Conservation (phyloP, 352 stramenopile species). For the Poterioochromonas sp. region DNA sequence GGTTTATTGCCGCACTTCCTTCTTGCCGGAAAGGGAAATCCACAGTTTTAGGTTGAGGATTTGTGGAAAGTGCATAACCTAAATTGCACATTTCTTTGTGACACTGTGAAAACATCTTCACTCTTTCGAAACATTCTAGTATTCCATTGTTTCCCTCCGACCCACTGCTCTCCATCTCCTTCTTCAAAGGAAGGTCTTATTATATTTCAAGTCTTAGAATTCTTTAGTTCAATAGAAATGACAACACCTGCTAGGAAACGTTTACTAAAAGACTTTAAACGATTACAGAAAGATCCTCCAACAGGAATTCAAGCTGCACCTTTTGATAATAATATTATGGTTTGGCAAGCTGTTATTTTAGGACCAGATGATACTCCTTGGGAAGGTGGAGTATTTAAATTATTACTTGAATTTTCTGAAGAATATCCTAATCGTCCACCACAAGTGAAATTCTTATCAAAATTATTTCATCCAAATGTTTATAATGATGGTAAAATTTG, state of each 20-base stretch:
- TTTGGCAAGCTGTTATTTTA: slow-evolving; percentile 66
- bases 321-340: slow-evolving; percentile 98
- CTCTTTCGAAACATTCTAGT: too few species aligned
- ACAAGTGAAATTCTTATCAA: slow-evolving; percentile 91
- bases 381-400: slow-evolving; percentile 79
- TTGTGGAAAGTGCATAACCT: too few species aligned
- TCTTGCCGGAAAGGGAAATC: too few species aligned
- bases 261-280: slow-evolving; percentile 92
- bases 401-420: slow-evolving; percentile 97
- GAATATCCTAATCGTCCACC: slow-evolving; percentile 99
- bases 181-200: too few species aligned
- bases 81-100: too few species aligned
- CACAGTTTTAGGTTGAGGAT: too few species aligned
- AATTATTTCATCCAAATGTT: slow-evolving; percentile 99
- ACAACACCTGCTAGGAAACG: slow-evolving; percentile 83
- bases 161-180: too few species aligned
- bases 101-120: too few species aligned
- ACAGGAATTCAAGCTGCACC: slow-evolving; percentile 89
- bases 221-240: too few species aligned
- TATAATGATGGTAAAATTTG: slow-evolving; percentile 81
- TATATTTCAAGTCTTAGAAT: too few species aligned
- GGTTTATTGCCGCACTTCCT: too few species aligned
- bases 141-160: too few species aligned
- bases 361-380: slow-evolving; percentile 96
- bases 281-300: slow-evolving; percentile 95